These are phyloP conservation scores for Pyricularia sp. DNA, from an alignment of 2,329 filamentous ascomycete species.

Conservation along the genomic window DNA sequence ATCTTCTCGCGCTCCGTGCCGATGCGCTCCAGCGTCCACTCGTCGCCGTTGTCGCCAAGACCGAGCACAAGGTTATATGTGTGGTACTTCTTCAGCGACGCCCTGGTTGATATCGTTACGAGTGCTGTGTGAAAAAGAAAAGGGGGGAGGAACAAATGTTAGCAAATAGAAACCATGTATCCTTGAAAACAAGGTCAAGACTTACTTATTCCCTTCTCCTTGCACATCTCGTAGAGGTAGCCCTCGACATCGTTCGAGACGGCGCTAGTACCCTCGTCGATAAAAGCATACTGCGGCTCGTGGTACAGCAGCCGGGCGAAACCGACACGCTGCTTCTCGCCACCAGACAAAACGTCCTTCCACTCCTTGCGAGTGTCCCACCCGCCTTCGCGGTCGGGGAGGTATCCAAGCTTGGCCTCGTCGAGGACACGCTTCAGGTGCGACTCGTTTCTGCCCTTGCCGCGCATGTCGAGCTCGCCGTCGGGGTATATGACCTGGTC, in stretches of 20 bases:
- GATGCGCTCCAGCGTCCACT: slow-evolving; percentile 88
- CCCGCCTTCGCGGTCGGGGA: slow-evolving; percentile 83
- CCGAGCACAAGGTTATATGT: slow-evolving; percentile 81
- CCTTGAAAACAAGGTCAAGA: slow-evolving; percentile 12
- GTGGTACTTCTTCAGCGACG: slow-evolving; percentile 91
- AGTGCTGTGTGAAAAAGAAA: slow-evolving; percentile 41
- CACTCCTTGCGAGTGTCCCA: slow-evolving; percentile 97
- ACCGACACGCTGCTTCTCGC: slow-evolving; percentile 92
- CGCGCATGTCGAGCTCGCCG: slow-evolving; percentile 85
- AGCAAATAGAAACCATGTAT: slow-evolving; percentile 10
- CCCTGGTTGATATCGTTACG: slow-evolving; percentile 90
- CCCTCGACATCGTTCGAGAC: slow-evolving; percentile 93
- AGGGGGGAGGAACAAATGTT: slow-evolving; percentile 7
- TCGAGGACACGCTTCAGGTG: slow-evolving; percentile 71
- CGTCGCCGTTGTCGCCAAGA: slow-evolving; percentile 64
- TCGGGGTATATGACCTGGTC: slow-evolving; percentile 98
- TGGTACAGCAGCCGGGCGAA: slow-evolving; percentile 88
- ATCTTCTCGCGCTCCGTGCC: slow-evolving; percentile 89
- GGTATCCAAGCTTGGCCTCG: slow-evolving; percentile 73
- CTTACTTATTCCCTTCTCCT: slow-evolving; percentile 85
- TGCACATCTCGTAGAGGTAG: slow-evolving; percentile 81
- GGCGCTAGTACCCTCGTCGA: slow-evolving; percentile 91
- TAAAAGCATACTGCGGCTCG: slow-evolving; percentile 84
- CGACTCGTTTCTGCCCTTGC: slow-evolving; percentile 61
- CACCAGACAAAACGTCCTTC: slow-evolving; percentile 95